These are phyloP conservation scores for Xylaria curta DNA, from an alignment of 495 filamentous ascomycete species.

Conservation along the genomic window DNA sequence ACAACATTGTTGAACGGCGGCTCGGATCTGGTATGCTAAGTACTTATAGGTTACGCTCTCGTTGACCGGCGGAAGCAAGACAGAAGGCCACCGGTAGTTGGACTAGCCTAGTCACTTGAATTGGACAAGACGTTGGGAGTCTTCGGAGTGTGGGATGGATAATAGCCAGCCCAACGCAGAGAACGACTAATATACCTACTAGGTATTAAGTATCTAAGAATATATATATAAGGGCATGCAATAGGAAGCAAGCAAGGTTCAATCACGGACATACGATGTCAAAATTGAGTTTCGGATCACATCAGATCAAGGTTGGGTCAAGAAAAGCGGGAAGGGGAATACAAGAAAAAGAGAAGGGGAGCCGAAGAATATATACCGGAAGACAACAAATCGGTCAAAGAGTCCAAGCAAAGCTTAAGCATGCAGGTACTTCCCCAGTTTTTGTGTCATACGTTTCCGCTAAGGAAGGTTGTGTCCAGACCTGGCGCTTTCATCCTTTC, in stretches of 20 bases:
- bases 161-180: not conserved
- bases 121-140: not conserved
- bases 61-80: not conserved
- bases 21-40: not conserved
- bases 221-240: not conserved
- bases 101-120: not conserved
- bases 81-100: not conserved
- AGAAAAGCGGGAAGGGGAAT: not conserved
- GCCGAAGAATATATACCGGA: conserved; percentile 11
- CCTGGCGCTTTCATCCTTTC: not conserved
- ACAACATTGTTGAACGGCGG: conserved; percentile 14
- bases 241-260: not conserved
- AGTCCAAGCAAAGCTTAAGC: not conserved
- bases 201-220: not conserved
- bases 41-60: not conserved
- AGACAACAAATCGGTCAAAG: conserved; percentile 10
- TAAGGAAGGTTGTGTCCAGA: not conserved
- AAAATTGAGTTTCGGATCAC: not conserved
- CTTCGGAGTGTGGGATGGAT: not conserved
- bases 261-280: not conserved
- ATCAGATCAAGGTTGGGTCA: conserved; percentile 18
- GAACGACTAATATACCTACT: not conserved
- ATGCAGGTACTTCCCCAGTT: conserved; percentile 2
- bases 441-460: conserved; percentile 12
- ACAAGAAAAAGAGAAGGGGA: not conserved